A percentile compares a stretch with the other conserved stretches of the same genome.
phyloP scores from a whole-genome alignment of 331 rosid genomes.

The Ulmus americana region DNA sequence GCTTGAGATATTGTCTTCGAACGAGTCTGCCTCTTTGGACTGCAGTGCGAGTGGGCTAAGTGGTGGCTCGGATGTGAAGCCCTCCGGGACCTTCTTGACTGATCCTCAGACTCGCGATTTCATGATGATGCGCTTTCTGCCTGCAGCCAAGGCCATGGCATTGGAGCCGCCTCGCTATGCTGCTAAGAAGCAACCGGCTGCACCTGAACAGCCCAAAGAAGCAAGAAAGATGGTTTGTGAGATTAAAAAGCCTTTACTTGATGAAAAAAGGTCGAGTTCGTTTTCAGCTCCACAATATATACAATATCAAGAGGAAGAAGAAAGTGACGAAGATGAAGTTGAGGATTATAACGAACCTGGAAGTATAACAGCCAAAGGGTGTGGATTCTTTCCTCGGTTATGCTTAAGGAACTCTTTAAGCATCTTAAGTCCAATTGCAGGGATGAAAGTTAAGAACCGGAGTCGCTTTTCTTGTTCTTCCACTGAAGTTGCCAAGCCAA shows the following conservation, averaged over 20 bases:
- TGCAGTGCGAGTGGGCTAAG: conserved; percentile 70
- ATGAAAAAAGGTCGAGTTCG: conserved; percentile 34
- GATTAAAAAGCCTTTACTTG: conserved; percentile 37
- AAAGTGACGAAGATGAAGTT: conserved; percentile 38
- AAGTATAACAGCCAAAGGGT: conserved; percentile 55
- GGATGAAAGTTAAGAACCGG: conserved; percentile 44
- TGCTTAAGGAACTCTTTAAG: conserved; percentile 61
- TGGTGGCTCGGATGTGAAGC: conserved; percentile 37
- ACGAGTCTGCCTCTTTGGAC: conserved; percentile 61
- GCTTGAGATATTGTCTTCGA: conserved; percentile 43
- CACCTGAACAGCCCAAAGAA: conserved; percentile 50
- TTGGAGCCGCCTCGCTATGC: conserved; percentile 60
- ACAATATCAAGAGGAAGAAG: conserved; percentile 44
- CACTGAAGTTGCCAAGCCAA: conserved; percentile 31
- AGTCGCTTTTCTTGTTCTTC: conserved; percentile 23
- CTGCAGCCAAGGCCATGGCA: conserved; percentile 98
- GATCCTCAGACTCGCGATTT: conserved; percentile 76
- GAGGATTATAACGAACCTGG: conserved; percentile 36
- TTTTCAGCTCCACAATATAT: conserved; percentile 37
- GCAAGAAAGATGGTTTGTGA: conserved; percentile 37
- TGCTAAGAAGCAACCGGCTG: conserved; percentile 51
- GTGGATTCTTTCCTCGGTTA: conserved; percentile 62
- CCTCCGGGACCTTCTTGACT: conserved; percentile 41
- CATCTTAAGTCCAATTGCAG: conserved; percentile 56
- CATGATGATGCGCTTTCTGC: conserved; percentile 91